phyloP scores from a whole-genome alignment of 139 green algal genomes.

The Chlorella vulgaris region DNA sequence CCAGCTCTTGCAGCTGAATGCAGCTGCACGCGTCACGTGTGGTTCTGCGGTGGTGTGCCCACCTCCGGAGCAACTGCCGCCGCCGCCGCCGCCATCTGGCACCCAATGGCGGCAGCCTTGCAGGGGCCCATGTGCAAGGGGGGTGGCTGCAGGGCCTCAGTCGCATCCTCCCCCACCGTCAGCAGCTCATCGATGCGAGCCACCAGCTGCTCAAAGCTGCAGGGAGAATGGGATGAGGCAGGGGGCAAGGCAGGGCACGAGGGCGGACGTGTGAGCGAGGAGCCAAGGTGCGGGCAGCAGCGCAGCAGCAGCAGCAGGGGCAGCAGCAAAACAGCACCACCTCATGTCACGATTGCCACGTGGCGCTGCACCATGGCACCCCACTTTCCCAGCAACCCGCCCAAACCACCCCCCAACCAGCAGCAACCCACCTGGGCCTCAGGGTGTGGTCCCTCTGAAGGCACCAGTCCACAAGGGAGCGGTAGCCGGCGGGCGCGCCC shows the following conservation, averaged over 20 bases:
- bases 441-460: conserved; percentile 1
- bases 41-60: neutral
- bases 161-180: neutral
- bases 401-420: no score
- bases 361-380: no score
- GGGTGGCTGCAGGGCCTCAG: neutral
- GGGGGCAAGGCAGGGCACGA: neutral
- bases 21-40: no score
- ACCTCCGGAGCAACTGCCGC: neutral
- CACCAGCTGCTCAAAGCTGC: conserved; percentile 25
- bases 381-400: no score
- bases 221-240: no score
- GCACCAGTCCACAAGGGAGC: conserved; percentile 11
- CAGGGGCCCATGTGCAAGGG: neutral
- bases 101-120: neutral
- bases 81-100: neutral
- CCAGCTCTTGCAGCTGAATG: no score
- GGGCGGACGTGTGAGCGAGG: neutral
- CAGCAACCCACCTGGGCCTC: conserved; percentile 12
- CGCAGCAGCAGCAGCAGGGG: no score
- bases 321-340: no score
- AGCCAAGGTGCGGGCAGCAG: neutral
- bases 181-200: conserved; percentile 4
- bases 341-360: no score
- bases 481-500: neutral